phyloP scores from a whole-genome alignment of 495 filamentous ascomycete species.

The Physcia stellaris region DNA sequence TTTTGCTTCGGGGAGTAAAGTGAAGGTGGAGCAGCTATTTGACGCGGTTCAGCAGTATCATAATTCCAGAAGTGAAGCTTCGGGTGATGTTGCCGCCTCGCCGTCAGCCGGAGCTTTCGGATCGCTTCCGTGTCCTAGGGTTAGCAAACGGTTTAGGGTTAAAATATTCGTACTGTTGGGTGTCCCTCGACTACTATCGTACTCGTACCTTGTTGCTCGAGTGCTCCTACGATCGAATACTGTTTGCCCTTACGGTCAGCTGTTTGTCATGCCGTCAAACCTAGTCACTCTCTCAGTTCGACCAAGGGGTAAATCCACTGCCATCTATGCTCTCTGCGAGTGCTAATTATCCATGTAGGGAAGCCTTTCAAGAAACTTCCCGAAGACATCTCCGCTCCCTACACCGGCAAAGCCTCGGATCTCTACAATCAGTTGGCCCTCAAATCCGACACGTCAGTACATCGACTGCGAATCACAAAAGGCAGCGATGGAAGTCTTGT shows the following conservation, averaged over 20 bases:
- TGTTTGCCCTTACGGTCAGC: too few species aligned
- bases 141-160: too few species aligned
- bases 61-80: too few species aligned
- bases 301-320: slow-evolving; percentile 9
- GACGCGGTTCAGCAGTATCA: too few species aligned
- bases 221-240: too few species aligned
- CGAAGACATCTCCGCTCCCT: slow-evolving; percentile 44
- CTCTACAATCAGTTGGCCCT: slow-evolving; percentile 44
- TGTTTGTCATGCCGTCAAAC: slow-evolving; percentile 11
- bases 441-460: slow-evolving; percentile 37
- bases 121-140: too few species aligned
- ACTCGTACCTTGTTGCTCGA: too few species aligned
- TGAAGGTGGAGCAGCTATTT: too few species aligned
- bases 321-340: neutral
- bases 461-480: slow-evolving; percentile 58
- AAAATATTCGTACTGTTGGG: neutral
- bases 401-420: slow-evolving; percentile 47
- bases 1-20: too few species aligned
- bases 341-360: slow-evolving; percentile 18
- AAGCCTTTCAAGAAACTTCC: slow-evolving; percentile 63
- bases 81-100: too few species aligned
- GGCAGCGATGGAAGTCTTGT: slow-evolving; percentile 54
- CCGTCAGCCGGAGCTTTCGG: too few species aligned
- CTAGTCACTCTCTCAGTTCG: slow-evolving; percentile 13
- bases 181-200: neutral